Evolutionary conservation across 2,329 filamentous ascomycete species (phyloP).

Genomic region (Diaporthe caulivora): DNA sequence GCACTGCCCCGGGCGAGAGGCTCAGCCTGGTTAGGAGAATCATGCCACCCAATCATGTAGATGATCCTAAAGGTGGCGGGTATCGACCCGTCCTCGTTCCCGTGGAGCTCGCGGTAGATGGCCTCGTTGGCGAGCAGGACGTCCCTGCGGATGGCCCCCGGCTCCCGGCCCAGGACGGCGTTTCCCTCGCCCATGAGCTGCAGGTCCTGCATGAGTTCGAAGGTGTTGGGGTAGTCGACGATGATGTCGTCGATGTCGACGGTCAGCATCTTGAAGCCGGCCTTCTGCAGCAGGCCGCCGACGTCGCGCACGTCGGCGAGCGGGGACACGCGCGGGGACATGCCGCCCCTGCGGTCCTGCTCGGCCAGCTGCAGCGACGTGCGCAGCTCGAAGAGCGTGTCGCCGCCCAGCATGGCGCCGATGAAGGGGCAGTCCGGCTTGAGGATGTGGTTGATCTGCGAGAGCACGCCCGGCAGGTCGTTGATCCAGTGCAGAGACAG

Average conservation of each 20-base stretch:
- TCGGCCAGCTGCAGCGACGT: slow-evolving; percentile 94
- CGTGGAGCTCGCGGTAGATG: slow-evolving; percentile 90
- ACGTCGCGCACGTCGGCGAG: slow-evolving; percentile 93
- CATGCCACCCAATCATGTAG: slow-evolving; percentile 99
- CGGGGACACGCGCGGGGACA: slow-evolving; percentile 90
- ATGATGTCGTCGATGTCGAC: slow-evolving; percentile 98
- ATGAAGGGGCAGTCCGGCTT: slow-evolving; percentile 94
- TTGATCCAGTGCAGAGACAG: slow-evolving; percentile 98
- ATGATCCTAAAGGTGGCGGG: slow-evolving; percentile 96
- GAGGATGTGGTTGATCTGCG: slow-evolving; percentile 86
- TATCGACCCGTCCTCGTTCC: slow-evolving; percentile 79
- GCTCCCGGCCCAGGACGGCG: slow-evolving; percentile 86
- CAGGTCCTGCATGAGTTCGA: slow-evolving; percentile 91
- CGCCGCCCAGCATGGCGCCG: slow-evolving; percentile 95
- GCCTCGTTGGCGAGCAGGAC: slow-evolving; percentile 88
- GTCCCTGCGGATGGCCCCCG: slow-evolving; percentile 82
- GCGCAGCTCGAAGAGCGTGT: slow-evolving; percentile 92
- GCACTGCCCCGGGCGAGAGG: slow-evolving; percentile 88
- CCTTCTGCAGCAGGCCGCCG: slow-evolving; percentile 85
- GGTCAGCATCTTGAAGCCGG: slow-evolving; percentile 95
- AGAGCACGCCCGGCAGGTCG: slow-evolving; percentile 86
- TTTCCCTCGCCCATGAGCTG: slow-evolving; percentile 98
- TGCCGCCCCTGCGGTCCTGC: slow-evolving; percentile 89
- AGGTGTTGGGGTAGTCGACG: slow-evolving; percentile 91
- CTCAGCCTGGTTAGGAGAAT: slow-evolving; percentile 81